Base-by-base conservation (phyloP, 768 basidiomycete species). In the Mycena chlorophos region DNA sequence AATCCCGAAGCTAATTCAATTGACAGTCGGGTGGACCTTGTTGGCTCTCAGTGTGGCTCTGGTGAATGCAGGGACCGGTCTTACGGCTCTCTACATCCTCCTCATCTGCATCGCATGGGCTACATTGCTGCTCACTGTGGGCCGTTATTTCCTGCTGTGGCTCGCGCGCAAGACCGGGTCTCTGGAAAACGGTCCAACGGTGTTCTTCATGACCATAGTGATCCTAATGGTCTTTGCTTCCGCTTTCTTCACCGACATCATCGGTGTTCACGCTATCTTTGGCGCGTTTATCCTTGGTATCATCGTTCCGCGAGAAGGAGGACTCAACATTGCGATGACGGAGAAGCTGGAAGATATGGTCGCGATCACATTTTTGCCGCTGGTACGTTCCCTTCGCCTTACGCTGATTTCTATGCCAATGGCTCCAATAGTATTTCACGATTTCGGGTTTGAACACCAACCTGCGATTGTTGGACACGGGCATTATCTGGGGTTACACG, bases 331-430 rank as follows among this genome's bases (percentile, higher is more conserved):
- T 49, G 78, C 86, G 0, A 74, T 98, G n/a, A 94, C 91, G 0
- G 92, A 96, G 64, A 98, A 96, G 66, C 74, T 98, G n/a, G 97
- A 99, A 72, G 96, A 98, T 71, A 86, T 96, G 81, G 90, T 95
- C 2, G 73, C 90, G 0, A 87, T 95, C 56, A 85, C 95, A 40
- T 95, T 97, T 72, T 73, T 97, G 13, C 94, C 94, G 3, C 74
- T 96, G 49, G 90, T 91, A 65, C 57, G 78, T 69, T 49, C n/a
- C 34, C 1, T 28, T 52, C 20, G 19, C 17, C 49, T 27, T 19
- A 16, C 28, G 12, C 37, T 49, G 23, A 20, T 5, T 17, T 47
- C 43, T 27, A 34, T 52, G 19, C 27, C 20, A 17, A 3, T 34
- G 16, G 3, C 40, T 31, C n/a, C 63, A 25, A 16, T 49, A 91